Evolutionary conservation across 2,329 filamentous ascomycete species (phyloP).

Genomic region (Lasiodiplodia theobromae): DNA sequence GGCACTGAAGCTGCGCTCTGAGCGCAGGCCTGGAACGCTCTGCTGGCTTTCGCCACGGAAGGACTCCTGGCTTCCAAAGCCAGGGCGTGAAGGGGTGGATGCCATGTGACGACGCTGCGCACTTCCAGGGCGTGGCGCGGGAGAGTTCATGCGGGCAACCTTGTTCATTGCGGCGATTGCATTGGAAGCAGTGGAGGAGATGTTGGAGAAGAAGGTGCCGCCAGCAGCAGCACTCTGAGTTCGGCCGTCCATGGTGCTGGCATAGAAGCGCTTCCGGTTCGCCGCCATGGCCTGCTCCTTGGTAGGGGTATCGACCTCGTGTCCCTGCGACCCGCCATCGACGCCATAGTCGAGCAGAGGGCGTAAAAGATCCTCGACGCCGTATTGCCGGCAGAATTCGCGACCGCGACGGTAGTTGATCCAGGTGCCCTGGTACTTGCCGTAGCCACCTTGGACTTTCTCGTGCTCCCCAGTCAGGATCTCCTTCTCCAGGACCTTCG

Average conservation of each 20-base stretch:
- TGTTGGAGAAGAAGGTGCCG: conserved; percentile 96
- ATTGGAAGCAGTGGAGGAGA: conserved; percentile 89
- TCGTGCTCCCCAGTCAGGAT: conserved; percentile 96
- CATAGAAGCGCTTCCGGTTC: conserved; percentile 87
- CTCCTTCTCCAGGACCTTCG: conserved; percentile 97
- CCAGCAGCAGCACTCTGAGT: conserved; percentile 67
- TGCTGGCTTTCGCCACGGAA: conserved; percentile 81
- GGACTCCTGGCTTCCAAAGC: conserved; percentile 68
- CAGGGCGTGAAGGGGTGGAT: conserved; percentile 75
- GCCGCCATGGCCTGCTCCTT: conserved; percentile 99
- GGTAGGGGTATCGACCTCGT: conserved; percentile 89
- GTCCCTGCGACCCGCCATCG: conserved; percentile 73
- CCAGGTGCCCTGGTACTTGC: conserved; percentile 99
- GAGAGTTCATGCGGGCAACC: conserved; percentile 85
- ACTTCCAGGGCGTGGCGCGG: conserved; percentile 69
- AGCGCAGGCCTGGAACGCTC: conserved; percentile 71
- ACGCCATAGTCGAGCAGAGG: conserved; percentile 79
- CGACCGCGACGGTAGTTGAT: conserved; percentile 91
- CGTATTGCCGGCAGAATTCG: conserved; percentile 83
- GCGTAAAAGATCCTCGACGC: conserved; percentile 77
- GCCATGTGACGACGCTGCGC: conserved; percentile 73
- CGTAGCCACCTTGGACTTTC: conserved; percentile 97
- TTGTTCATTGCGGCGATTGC: conserved; percentile 97
- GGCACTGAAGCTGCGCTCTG: conserved; percentile 75
- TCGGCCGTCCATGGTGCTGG: conserved; percentile 72